A percentile compares a stretch with the other conserved stretches of the same genome.
These are phyloP conservation scores for Chenopodium suecicum DNA, from an alignment of 148 eudicot species.

Conservation along the genomic window DNA sequence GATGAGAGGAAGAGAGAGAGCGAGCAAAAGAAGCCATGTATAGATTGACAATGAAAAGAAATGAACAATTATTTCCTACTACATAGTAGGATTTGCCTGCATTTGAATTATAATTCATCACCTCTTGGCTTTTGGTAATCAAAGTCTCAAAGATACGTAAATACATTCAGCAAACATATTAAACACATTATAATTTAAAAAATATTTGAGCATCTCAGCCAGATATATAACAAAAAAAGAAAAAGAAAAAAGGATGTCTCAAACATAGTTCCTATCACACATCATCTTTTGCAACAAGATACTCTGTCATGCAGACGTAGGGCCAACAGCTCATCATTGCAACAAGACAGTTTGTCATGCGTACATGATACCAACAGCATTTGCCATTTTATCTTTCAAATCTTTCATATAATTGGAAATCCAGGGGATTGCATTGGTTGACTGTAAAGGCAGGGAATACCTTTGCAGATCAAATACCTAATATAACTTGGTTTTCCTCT, in stretches of 20 bases:
- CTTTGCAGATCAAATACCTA: background rate
- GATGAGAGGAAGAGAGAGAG: background rate
- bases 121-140: background rate
- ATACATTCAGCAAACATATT: background rate
- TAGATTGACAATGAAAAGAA: background rate
- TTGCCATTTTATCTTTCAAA: background rate
- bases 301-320: no score
- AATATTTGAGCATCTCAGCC: background rate
- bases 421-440: background rate
- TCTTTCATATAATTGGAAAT: background rate
- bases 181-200: background rate
- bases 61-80: background rate
- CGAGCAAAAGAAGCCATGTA: background rate
- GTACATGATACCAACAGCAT: background rate
- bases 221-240: no score
- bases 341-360: background rate
- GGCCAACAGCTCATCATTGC: background rate
- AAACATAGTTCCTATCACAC: background rate
- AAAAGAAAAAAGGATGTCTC: background rate
- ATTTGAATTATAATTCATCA: background rate
- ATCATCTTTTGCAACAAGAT: background rate
- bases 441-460: background rate
- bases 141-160: background rate
- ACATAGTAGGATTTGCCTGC: background rate
- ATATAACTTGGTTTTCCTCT: background rate